Conservation (phyloP, 768 basidiomycete genomes). For the Pisolithus sp. region DNA sequence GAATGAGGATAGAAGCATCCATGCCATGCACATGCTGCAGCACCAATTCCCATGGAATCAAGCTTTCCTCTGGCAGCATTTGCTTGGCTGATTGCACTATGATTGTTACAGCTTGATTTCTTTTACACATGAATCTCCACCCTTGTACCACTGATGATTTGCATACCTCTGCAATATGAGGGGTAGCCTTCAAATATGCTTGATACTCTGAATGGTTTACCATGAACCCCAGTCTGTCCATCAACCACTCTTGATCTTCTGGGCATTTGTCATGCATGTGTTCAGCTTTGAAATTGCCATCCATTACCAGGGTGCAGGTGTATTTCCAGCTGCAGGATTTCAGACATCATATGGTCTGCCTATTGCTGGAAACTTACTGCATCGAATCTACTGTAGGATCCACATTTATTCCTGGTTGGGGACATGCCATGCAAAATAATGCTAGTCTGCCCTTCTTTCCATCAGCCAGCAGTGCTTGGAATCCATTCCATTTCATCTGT, state of each 20-base stretch:
- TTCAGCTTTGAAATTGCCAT: constrained; percentile 21
- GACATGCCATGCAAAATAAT: constrained; percentile 23
- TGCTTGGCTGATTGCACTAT: too few species aligned
- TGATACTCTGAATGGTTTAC: neutral
- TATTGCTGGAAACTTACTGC: too few species aligned
- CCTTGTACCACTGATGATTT: neutral
- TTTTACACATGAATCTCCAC: too few species aligned
- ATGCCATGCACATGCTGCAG: too few species aligned
- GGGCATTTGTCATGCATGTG: neutral
- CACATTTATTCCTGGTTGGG: constrained; percentile 21
- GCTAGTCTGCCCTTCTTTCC: neutral
- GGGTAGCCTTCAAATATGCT: neutral
- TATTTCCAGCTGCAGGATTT: neutral
- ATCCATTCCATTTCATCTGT: constrained; percentile 13
- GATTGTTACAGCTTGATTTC: too few species aligned
- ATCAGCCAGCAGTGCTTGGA: too few species aligned
- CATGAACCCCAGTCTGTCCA: neutral
- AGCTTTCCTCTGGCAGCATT: too few species aligned
- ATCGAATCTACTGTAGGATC: too few species aligned
- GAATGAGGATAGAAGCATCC: too few species aligned
- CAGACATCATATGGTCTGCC: too few species aligned
- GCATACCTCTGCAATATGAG: neutral
- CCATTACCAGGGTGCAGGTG: constrained; percentile 3
- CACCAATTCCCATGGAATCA: too few species aligned
- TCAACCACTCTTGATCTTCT: neutral